A percentile compares a stretch with the other conserved stretches of the same genome.
Evolutionary conservation across 2,329 filamentous ascomycete genomes (phyloP).

Genomic region (Claviceps sorghi): DNA sequence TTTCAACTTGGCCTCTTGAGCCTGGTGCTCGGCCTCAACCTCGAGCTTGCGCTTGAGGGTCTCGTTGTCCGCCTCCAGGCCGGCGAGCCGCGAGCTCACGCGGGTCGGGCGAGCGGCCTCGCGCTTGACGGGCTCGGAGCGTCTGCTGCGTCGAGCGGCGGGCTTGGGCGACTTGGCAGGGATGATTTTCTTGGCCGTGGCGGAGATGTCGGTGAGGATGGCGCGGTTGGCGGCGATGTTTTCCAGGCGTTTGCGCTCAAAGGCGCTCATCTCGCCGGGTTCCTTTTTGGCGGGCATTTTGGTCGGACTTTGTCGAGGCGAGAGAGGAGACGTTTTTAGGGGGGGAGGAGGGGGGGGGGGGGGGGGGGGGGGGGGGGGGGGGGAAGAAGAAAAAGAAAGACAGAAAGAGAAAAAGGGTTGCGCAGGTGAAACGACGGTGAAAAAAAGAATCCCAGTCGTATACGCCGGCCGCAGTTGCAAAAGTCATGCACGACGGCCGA

Average conservation of each 20-base stretch:
- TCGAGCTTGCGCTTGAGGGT: conserved; percentile 36
- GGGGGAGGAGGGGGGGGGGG: too few species aligned
- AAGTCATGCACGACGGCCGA: neutral
- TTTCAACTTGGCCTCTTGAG: conserved; percentile 39
- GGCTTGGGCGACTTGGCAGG: conserved; percentile 38
- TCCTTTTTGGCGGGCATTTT: conserved; percentile 33
- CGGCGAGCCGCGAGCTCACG: conserved; percentile 43
- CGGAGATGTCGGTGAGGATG: conserved; percentile 61
- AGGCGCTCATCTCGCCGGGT: conserved; percentile 52
- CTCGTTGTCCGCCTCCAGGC: conserved; percentile 32
- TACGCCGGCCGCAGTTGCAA: neutral
- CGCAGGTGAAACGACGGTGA: neutral
- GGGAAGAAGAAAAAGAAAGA: neutral
- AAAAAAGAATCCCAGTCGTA: neutral
- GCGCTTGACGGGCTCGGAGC: conserved; percentile 29
- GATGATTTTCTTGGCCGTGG: conserved; percentile 53
- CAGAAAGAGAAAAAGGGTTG: neutral
- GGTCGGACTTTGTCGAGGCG: neutral
- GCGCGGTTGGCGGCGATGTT: conserved; percentile 81
- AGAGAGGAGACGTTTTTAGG: neutral
- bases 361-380: too few species aligned
- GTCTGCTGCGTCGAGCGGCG: conserved; percentile 19
- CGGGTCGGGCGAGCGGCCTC: conserved; percentile 37
- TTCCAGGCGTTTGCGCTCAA: conserved; percentile 69
- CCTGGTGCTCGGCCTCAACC: conserved; percentile 31